phyloP scores from a whole-genome alignment of 768 basidiomycete species.

The Boletus pseudopeckii region DNA sequence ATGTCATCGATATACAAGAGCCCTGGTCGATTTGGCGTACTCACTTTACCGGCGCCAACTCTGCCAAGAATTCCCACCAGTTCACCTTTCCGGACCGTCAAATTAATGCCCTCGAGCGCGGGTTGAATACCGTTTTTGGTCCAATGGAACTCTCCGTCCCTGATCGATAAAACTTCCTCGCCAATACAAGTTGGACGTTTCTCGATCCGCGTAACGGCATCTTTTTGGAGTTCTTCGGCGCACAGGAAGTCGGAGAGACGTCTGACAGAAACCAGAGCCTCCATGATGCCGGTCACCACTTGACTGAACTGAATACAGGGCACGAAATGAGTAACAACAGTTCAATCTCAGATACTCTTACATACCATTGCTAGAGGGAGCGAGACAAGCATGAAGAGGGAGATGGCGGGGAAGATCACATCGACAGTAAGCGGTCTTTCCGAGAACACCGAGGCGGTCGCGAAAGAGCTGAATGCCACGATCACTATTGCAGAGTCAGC shows the following conservation, averaged over 20 bases:
- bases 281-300: conserved; percentile 78
- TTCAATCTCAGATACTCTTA: background rate
- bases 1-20: too few species aligned
- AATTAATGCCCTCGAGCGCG: conserved; percentile 72
- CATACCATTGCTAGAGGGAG: conserved; percentile 81
- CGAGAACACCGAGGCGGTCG: conserved; percentile 63
- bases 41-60: conserved; percentile 87
- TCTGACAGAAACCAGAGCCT: conserved; percentile 78
- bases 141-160: conserved; percentile 83
- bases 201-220: conserved; percentile 58
- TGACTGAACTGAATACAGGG: conserved; percentile 49
- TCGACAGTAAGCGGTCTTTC: conserved; percentile 76
- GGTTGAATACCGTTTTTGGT: conserved; percentile 48
- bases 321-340: too few species aligned
- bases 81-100: conserved; percentile 79
- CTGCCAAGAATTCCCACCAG: conserved; percentile 82
- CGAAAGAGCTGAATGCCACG: conserved; percentile 82
- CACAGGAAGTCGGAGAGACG: conserved; percentile 74
- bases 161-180: conserved; percentile 69
- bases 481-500: conserved; percentile 40
- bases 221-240: conserved; percentile 76
- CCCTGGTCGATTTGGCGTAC: background rate
- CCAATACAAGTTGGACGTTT: conserved; percentile 42
- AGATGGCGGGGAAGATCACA: conserved; percentile 90
- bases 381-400: conserved; percentile 79